Base-by-base conservation (phyloP, 2,329 filamentous ascomycete species). In the Penicillium olsonii region DNA sequence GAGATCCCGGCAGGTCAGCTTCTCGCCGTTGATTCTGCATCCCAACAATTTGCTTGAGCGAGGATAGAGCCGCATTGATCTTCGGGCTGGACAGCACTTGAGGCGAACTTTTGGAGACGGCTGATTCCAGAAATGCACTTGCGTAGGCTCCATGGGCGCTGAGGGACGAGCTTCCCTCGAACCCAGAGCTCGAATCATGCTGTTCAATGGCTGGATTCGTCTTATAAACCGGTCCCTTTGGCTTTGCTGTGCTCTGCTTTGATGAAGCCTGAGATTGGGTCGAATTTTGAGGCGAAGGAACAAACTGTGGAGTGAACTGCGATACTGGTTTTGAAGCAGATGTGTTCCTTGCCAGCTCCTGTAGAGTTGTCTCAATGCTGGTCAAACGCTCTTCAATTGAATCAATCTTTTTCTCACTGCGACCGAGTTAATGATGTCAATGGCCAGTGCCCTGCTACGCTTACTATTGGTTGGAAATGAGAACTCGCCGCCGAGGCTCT, bases 351-450 rank as follows among this genome's bases (percentile, higher is more conserved):
- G 57, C 57, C 12, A 69, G 41, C 37, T 66, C 61, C 29, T 37
- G 54, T 14, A 65, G 59, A 56, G 60, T 63, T 62, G 42, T 61
- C 53, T 81, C 78, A 34, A 81, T 78, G n/a, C 69, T 68, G 6
- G 69, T 68, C 8, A 81, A 64, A 14, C 78, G 72, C 24, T 76
- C 72, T 56, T 79, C 77, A 42, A 81, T 79, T 11, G 74, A 60
- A 52, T 80, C 78, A 41, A 81, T 78, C 61, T 80, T 79, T 57
- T 70, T 75, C 59, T 81, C 78, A 63, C 76, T 79, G 38, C 14
- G 22, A 1, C 18, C 4, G 18, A 22, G 43, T 55, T 22, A 59
- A 37, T 42, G 15, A 19, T 18, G 40, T 4, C 26, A 24, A 22
- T n/a, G 5, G 17, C 37, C 8, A 27, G 31, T 4, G 4, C n/a